These are phyloP conservation scores for Medicago lupulina DNA, from an alignment of 306 rosid genomes.

Conservation along the genomic window DNA sequence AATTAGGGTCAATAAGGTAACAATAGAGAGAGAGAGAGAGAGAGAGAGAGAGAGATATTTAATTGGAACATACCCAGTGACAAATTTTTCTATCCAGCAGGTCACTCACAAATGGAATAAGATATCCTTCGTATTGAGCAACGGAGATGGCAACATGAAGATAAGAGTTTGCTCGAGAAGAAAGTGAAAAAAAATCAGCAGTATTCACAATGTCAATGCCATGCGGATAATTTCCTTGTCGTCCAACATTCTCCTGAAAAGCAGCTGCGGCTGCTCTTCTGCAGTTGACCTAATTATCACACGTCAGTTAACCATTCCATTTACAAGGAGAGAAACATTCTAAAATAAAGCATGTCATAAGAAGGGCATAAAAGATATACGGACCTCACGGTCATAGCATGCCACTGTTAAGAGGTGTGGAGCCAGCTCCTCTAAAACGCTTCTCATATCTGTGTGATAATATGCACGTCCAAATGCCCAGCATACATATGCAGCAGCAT, in stretches of 20 bases:
- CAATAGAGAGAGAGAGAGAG: not conserved
- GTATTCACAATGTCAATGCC: conserved; percentile 96
- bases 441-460: conserved; percentile 82
- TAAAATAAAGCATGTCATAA: conserved; percentile 36
- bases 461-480: conserved; percentile 99
- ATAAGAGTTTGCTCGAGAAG: conserved; percentile 81
- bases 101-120: conserved; percentile 77
- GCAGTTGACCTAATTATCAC: conserved; percentile 87
- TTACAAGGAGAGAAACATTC: conserved; percentile 21
- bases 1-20: conserved; percentile 12
- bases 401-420: conserved; percentile 93
- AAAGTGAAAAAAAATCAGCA: conserved; percentile 95
- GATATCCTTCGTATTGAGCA: conserved; percentile 87
- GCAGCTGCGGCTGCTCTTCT: conserved; percentile 99
- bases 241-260: conserved; percentile 98
- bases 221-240: conserved; percentile 94
- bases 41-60: conserved; percentile 13
- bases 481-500: conserved; percentile 97
- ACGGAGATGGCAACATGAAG: conserved; percentile 77
- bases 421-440: conserved; percentile 77
- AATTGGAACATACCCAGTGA: conserved; percentile 82
- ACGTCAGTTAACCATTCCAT: conserved; percentile 41
- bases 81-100: conserved; percentile 83
- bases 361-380: conserved; percentile 35
- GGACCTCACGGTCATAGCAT: conserved; percentile 98